Conservation (phyloP, 2,329 filamentous ascomycete genomes). For the Fusarium nisikadoi region DNA sequence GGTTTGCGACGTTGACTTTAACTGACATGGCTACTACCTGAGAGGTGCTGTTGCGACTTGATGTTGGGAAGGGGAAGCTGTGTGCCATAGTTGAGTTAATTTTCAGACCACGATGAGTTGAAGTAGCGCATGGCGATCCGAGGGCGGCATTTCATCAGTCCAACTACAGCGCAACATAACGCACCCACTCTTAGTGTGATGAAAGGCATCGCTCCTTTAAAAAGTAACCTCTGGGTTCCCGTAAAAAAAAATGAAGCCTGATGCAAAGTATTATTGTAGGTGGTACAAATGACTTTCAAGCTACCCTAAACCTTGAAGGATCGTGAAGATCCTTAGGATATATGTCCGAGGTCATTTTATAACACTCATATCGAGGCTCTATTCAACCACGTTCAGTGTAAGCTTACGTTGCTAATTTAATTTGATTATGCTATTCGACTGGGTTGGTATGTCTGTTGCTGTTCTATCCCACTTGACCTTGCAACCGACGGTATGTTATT, state of each 20-base stretch:
- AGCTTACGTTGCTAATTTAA: background rate
- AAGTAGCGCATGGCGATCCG: background rate
- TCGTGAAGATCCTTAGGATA: background rate
- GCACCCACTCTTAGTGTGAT: background rate
- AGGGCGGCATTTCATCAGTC: constrained; percentile 1
- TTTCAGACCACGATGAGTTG: background rate
- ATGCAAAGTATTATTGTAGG: background rate
- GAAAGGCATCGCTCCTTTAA: background rate
- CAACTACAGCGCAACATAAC: constrained; percentile 56
- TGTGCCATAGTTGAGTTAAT: background rate
- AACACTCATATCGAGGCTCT: background rate
- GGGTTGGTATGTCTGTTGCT: background rate
- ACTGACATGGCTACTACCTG: constrained; percentile 38
- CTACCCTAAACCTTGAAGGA: background rate
- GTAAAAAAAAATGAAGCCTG: background rate
- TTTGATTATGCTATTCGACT: background rate
- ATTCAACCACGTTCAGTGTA: background rate
- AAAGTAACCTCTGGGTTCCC: background rate
- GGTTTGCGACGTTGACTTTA: constrained; percentile 39
- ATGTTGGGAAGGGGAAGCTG: background rate
- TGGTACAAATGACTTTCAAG: background rate
- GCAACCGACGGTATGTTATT: background rate
- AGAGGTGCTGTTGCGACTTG: background rate
- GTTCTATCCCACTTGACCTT: background rate
- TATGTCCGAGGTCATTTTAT: background rate